Evolutionary conservation across 257 asterid genomes (phyloP), one percentile per base, ranked within the genome.

Genomic region (Solanum corneliomulleri): DNA sequence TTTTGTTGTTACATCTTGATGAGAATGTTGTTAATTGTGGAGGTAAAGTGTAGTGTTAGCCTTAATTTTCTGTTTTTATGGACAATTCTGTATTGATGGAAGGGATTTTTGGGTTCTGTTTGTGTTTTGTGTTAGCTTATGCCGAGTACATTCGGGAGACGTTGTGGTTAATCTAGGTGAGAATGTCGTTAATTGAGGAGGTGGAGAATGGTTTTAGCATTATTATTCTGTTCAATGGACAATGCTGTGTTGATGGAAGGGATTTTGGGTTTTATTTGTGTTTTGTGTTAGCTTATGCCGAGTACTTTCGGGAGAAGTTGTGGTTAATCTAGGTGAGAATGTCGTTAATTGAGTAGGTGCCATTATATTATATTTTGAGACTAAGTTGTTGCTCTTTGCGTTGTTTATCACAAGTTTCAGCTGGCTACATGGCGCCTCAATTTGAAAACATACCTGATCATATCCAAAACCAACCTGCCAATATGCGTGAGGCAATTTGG

Each of bases 361-460:
- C 29, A 29, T 29, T 31, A 31, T 81, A 9, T 29, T 49, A 44
- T 81, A 29, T 18, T 8, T 81, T 29, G 70, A 49, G 85, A 81
- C 47, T 81, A 49, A 81, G 64, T 18, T 81, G 20, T 81, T 52
- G 8, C 21, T 52, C 47, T 31, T 81, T 81, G 70, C 20, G 4
- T 49, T 81, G 33, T 14, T 87, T 49, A 84, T 82, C 37, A 44
- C 76, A 83, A 77, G 86, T 89, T 90, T 90, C 91, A 90, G 93
- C 87, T 77, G 91, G 89, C 68, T 90, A 68, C n/a, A 29, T 75
- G 88, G 86, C 18, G 3, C 70, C 49, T 25, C 88, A 72, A 9
- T 82, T 70, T 68, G 87, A 86, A 87, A 33, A 49, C 41, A 13
- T 29, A 9, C 81, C 69, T 20, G 87, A 56, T 88, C 74, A 33